These are phyloP conservation scores for Andrographis paniculata DNA, from an alignment of 305 asterid species.

Conservation along the genomic window DNA sequence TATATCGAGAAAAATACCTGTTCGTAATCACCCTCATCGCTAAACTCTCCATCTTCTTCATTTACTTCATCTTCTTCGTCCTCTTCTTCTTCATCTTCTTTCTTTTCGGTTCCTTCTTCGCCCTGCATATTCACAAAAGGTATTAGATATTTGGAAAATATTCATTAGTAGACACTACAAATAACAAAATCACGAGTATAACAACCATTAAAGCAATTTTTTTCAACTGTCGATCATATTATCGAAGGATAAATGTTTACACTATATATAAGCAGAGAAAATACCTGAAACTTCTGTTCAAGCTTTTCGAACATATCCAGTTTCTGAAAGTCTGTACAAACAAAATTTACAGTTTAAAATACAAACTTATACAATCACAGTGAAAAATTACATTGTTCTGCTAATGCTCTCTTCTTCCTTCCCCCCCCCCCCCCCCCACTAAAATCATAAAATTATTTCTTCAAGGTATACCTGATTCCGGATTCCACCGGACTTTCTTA, in stretches of 20 bases:
- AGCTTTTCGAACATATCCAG: slow-evolving; percentile 50
- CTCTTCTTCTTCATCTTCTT: slow-evolving; percentile 52
- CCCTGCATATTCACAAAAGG: slow-evolving; percentile 27
- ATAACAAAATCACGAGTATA: background rate
- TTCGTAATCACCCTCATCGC: slow-evolving; percentile 58
- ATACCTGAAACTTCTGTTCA: slow-evolving; percentile 38
- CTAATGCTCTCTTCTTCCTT: background rate
- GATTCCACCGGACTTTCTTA: slow-evolving; percentile 54
- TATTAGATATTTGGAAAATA: background rate
- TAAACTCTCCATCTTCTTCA: slow-evolving; percentile 45
- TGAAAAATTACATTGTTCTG: background rate
- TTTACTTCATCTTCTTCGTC: slow-evolving; percentile 32
- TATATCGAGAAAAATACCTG: slow-evolving; percentile 30
- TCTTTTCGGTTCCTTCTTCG: slow-evolving; percentile 29
- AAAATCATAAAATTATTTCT: slow-evolving; percentile 1
- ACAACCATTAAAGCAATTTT: too few relatives aligned
- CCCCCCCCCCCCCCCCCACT: background rate
- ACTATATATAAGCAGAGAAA: slow-evolving; percentile 7
- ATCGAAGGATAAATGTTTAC: background rate
- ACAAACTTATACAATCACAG: background rate
- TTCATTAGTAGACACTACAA: background rate
- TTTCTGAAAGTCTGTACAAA: slow-evolving; percentile 31
- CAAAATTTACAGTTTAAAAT: background rate
- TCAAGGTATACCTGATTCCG: slow-evolving; percentile 32
- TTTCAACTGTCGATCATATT: too few relatives aligned